Conservation (phyloP, 2,329 filamentous ascomycete species). For the Apiospora pterosperma region DNA sequence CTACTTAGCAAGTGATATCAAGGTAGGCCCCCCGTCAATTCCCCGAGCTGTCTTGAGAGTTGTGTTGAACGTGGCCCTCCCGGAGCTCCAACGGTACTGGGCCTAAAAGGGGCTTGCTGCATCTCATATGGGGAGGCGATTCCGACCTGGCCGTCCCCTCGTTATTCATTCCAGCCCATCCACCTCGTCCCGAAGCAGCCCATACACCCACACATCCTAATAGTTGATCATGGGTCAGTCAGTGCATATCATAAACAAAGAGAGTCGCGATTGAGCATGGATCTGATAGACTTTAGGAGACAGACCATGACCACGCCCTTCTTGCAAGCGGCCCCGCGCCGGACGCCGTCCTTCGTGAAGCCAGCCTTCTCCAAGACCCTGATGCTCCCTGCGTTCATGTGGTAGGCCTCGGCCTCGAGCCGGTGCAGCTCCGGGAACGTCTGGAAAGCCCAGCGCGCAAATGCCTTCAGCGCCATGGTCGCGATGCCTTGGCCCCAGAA, state of each 20-base stretch:
- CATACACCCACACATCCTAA: not conserved
- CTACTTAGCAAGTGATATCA: not conserved
- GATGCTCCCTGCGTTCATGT: constrained; percentile 37
- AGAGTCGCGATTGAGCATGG: not conserved
- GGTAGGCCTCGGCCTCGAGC: constrained; percentile 36
- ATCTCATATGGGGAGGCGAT: not conserved
- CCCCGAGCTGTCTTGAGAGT: not conserved
- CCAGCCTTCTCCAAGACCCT: constrained; percentile 40
- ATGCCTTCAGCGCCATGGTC: constrained; percentile 34
- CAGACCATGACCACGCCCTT: constrained; percentile 35
- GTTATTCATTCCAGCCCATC: not conserved
- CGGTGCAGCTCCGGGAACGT: constrained; percentile 36
- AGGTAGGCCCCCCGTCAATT: not conserved
- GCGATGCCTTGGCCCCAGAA: constrained; percentile 45
- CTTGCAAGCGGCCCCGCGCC: constrained; percentile 39
- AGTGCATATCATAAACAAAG: constrained; percentile 22
- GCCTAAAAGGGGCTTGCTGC: not conserved
- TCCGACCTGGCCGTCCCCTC: not conserved
- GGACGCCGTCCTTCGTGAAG: constrained; percentile 40
- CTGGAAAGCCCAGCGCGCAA: constrained; percentile 42
- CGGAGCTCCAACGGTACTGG: not conserved
- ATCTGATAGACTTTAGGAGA: not conserved
- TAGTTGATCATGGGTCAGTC: constrained; percentile 20
- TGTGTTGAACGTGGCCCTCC: not conserved
- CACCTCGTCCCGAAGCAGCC: not conserved